Conservation (phyloP, 345 rosid species). For the Aurinia saxatilis region DNA sequence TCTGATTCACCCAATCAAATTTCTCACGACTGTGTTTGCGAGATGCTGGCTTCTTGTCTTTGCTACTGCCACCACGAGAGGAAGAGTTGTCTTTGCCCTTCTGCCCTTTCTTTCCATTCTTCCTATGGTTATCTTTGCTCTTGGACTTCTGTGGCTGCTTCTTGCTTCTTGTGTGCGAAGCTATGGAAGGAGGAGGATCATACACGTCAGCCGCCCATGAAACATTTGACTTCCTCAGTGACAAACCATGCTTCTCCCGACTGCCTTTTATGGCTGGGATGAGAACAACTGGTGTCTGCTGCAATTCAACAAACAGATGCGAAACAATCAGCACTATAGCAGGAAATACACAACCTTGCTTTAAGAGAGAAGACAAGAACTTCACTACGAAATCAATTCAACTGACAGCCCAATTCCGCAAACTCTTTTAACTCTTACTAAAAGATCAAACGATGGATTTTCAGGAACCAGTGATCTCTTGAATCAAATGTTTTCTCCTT, state of each 20-base stretch:
- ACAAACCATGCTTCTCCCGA: slow-evolving; percentile 52
- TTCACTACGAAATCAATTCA: background rate
- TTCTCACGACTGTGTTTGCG: slow-evolving; percentile 33
- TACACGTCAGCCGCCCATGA: slow-evolving; percentile 88
- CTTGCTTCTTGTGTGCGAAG: slow-evolving; percentile 51
- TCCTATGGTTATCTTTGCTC: slow-evolving; percentile 50
- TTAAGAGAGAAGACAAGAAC: background rate
- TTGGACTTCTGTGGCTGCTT: slow-evolving; percentile 50
- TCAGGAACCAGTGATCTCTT: background rate
- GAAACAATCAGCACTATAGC: background rate
- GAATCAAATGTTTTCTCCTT: background rate
- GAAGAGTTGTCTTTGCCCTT: slow-evolving; percentile 51
- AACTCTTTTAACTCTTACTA: background rate
- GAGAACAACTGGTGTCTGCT: slow-evolving; percentile 40
- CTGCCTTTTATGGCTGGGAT: slow-evolving; percentile 83
- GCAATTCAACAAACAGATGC: slow-evolving; percentile 1
- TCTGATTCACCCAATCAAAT: slow-evolving; percentile 35
- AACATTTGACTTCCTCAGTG: slow-evolving; percentile 42
- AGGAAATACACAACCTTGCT: background rate
- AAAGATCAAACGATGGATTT: background rate
- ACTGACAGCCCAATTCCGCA: background rate
- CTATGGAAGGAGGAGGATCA: slow-evolving; percentile 74
- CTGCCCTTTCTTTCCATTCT: slow-evolving; percentile 66
- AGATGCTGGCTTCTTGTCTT: slow-evolving; percentile 53
- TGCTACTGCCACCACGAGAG: slow-evolving; percentile 39